These are phyloP conservation scores for Mortierella hygrophila DNA, from an alignment of 192 early-diverging fungal genomes.

Conservation along the genomic window DNA sequence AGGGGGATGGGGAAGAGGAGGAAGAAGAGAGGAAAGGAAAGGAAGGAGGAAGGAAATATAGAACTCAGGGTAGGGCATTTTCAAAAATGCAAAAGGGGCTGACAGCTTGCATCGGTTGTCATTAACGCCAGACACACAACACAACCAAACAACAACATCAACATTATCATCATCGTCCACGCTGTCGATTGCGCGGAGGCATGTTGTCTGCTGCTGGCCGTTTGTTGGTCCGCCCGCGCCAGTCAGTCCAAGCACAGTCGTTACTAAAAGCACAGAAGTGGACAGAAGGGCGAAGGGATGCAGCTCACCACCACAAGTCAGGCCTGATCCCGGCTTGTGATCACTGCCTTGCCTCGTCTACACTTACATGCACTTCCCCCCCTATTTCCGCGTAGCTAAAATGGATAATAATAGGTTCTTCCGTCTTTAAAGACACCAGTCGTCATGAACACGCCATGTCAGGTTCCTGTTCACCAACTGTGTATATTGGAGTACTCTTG, in stretches of 20 bases:
- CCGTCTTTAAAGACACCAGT: not conserved
- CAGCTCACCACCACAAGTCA: not conserved
- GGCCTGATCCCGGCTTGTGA: not conserved
- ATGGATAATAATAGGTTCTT: not conserved
- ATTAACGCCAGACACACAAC: not conserved
- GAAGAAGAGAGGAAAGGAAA: constrained; percentile 1
- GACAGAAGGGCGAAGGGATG: not conserved
- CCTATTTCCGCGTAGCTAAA: constrained; percentile 5
- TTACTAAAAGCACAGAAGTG: not conserved
- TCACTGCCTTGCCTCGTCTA: not conserved
- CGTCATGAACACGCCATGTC: constrained; percentile 10
- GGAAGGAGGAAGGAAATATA: not conserved
- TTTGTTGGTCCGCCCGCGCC: not conserved
- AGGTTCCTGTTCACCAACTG: not conserved
- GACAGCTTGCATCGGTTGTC: not conserved
- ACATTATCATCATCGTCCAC: not conserved
- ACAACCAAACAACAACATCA: not conserved
- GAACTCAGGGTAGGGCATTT: not conserved
- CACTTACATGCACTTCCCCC: not conserved
- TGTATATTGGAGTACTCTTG: not conserved
- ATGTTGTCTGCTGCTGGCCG: not conserved
- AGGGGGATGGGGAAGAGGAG: not conserved
- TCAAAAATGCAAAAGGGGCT: too few species aligned
- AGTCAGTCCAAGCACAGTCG: not conserved
- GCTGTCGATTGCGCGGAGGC: not conserved